Base-by-base conservation (phyloP, 2,329 filamentous ascomycete species). In the Ophiostoma sp. region DNA sequence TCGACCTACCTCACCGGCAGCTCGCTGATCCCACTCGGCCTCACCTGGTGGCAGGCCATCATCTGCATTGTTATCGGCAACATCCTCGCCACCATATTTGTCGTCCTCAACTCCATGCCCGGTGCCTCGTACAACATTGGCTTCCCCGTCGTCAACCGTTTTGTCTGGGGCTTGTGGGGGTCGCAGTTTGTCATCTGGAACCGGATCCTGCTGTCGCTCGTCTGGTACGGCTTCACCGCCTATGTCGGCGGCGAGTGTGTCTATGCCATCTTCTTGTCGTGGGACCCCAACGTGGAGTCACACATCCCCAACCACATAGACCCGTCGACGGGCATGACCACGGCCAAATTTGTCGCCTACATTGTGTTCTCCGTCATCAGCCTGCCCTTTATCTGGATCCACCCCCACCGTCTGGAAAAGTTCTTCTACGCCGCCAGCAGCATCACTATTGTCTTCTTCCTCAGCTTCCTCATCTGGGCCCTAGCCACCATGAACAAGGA, bases 371-470 rank as follows among this genome's bases (percentile, higher is more conserved):
- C 62, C 62, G 62, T 65, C 20, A 39, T 39, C 62, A 65, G 62
- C 62, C 20, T 65, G 62, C 62, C 62, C 11, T 65, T 65, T 65
- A 65, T 65, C 62, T 65, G 62, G 62, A 65, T 65, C 8, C 62
- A 33, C 33, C 62, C 62, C 15, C 62, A 65, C 35, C 62, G 62
- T 17, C 62, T 65, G 4, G 33, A 65, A 8, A n/a, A 33, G 27
- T 65, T 65, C 35, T 65, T 65, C 17, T 65, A 65, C 35, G 62
- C 62, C 17, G 62, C 62, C 20, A 65, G 62, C 35, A 65, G 62
- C 20, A 65, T 65, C 17, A 65, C 62, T 17, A 39, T 65, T 36
- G 33, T 65, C 15, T 65, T 65, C n/a, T 65, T 65, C 35, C 33
- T 65, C 20, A 36, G 33, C 62, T 65, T 65, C 35, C 20, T 65